These are phyloP conservation scores for Cryphonectria parasitica DNA, from an alignment of 2,329 filamentous ascomycete genomes.

Conservation along the genomic window DNA sequence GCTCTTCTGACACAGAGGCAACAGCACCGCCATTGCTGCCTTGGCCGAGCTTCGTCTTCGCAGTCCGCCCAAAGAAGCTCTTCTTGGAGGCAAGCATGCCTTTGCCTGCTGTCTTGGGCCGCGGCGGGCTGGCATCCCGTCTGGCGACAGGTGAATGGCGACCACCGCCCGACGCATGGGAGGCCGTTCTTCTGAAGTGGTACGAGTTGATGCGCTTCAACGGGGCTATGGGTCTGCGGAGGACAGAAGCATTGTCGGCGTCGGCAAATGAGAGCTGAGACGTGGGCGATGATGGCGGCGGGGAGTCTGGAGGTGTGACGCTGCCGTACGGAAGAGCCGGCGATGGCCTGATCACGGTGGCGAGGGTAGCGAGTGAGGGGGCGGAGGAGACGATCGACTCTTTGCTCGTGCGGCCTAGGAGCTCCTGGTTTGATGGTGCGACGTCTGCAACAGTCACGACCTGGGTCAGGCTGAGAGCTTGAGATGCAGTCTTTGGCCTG, in stretches of 20 bases:
- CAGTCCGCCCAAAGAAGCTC: conserved; percentile 12
- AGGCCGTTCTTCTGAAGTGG: conserved; percentile 1
- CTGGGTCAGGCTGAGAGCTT: conserved; percentile 14
- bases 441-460: conserved; percentile 28
- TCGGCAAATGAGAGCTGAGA: conserved; percentile 24
- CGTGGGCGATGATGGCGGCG: conserved; percentile 13
- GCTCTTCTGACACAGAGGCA: neutral
- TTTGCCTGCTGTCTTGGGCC: conserved; percentile 25
- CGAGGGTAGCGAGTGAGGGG: conserved; percentile 14
- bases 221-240: conserved; percentile 9
- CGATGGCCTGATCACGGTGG: conserved; percentile 21
- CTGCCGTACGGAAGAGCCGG: conserved; percentile 16
- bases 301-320: conserved; percentile 27
- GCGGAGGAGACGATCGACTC: conserved; percentile 12
- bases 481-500: neutral
- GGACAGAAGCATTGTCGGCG: conserved; percentile 12
- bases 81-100: conserved; percentile 20
- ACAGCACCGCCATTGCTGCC: neutral
- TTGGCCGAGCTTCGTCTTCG: neutral
- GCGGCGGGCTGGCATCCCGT: conserved; percentile 1
- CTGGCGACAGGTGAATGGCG: conserved; percentile 8
- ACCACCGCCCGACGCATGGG: conserved; percentile 15
- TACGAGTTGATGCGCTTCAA: conserved; percentile 17
- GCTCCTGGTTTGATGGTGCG: conserved; percentile 14
- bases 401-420: conserved; percentile 9